These are phyloP conservation scores for Suillus cothurnatus DNA, from an alignment of 768 basidiomycete species.

Conservation along the genomic window DNA sequence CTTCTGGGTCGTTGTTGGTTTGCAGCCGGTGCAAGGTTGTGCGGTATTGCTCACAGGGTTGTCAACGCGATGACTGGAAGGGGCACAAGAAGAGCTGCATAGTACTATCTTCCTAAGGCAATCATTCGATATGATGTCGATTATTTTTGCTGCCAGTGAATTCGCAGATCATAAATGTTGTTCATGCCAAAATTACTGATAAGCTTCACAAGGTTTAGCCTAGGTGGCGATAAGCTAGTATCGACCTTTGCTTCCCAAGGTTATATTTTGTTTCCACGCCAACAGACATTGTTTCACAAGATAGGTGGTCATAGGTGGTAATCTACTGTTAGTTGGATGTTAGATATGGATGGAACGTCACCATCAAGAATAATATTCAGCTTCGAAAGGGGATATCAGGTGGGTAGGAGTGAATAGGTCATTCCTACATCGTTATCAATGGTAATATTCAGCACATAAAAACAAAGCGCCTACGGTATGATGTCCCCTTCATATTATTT, in stretches of 20 bases:
- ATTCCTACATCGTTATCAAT: background rate
- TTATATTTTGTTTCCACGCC: too few species aligned
- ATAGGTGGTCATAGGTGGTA: too few species aligned
- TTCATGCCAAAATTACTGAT: background rate
- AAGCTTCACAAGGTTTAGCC: background rate
- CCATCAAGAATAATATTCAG: too few species aligned
- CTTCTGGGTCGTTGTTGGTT: conserved; percentile 33
- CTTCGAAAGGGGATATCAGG: too few species aligned
- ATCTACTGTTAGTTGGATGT: too few species aligned
- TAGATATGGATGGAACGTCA: too few species aligned
- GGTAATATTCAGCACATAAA: background rate
- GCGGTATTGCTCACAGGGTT: conserved; percentile 46
- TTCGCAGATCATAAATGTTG: background rate
- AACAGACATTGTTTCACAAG: too few species aligned
- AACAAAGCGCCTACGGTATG: background rate
- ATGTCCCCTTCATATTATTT: background rate
- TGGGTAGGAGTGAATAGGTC: too few species aligned
- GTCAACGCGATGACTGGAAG: conserved; percentile 52
- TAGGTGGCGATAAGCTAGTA: too few species aligned
- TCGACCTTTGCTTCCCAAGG: too few species aligned
- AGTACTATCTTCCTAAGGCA: background rate
- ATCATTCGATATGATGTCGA: background rate
- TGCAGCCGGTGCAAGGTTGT: conserved; percentile 42
- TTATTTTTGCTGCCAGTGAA: background rate
- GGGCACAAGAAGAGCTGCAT: conserved; percentile 42